phyloP scores from a whole-genome alignment of 2,329 filamentous ascomycete species.

The Alternaria metachromatica region DNA sequence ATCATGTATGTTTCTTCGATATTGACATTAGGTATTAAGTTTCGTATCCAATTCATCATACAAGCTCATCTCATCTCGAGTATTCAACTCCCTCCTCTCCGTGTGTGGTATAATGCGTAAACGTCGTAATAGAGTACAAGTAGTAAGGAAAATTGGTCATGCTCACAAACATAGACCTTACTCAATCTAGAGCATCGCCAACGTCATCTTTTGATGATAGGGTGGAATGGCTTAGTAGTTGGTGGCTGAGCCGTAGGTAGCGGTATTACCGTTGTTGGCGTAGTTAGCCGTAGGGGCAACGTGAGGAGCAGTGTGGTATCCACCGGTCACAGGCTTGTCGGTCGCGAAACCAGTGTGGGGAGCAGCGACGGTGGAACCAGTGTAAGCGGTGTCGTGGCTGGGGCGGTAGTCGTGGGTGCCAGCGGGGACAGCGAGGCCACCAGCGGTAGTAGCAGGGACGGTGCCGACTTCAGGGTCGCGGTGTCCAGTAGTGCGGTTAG shows the following conservation, averaged over 20 bases:
- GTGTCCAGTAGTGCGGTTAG: constrained; percentile 39
- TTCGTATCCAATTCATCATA: constrained; percentile 12
- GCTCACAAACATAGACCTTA: background rate
- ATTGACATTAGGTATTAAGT: constrained; percentile 22
- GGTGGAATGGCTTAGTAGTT: constrained; percentile 15
- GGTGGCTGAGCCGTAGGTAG: constrained; percentile 33
- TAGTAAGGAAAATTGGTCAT: background rate
- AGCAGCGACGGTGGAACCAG: constrained; percentile 55
- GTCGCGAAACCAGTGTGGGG: constrained; percentile 44
- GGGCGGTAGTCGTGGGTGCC: constrained; percentile 48
- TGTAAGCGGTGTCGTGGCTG: constrained; percentile 58
- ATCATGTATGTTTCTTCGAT: background rate
- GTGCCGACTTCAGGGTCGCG: constrained; percentile 55
- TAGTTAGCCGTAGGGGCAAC: constrained; percentile 36
- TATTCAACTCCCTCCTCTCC: constrained; percentile 2
- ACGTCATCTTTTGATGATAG: background rate
- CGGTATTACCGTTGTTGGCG: constrained; percentile 41
- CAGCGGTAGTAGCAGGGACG: constrained; percentile 23
- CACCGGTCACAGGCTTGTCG: constrained; percentile 46
- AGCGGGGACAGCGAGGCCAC: constrained; percentile 22
- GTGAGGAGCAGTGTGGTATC: constrained; percentile 55
- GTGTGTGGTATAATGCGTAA: constrained; percentile 35
- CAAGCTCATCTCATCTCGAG: background rate
- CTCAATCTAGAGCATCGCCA: background rate
- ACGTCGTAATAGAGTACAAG: constrained; percentile 13